Evolutionary conservation across 257 asterid species (phyloP).

Genomic region (Jasminum sambac): DNA sequence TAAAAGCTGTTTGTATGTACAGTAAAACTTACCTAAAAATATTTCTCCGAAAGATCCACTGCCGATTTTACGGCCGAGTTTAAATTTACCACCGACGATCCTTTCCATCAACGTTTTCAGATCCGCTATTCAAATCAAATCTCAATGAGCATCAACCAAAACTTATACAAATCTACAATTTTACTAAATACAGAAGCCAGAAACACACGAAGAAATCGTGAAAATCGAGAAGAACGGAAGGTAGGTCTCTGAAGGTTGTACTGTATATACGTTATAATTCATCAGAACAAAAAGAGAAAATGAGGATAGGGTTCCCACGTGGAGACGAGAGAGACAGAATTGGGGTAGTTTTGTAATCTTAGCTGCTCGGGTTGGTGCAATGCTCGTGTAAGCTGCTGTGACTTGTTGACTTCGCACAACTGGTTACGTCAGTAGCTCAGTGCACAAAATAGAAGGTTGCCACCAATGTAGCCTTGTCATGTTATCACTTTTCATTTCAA

Average conservation of each 20-base stretch:
- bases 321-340: constrained; percentile 17
- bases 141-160: constrained; percentile 38
- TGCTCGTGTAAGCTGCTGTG: no score
- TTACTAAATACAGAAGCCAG: background rate
- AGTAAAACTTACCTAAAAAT: constrained; percentile 59
- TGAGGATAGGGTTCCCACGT: constrained; percentile 37
- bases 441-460: no score
- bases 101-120: constrained; percentile 58
- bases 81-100: constrained; percentile 82
- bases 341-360: constrained; percentile 26
- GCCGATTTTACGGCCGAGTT: constrained; percentile 97
- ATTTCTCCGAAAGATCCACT: constrained; percentile 97
- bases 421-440: no score
- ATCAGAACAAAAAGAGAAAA: constrained; percentile 36
- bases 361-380: no score
- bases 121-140: constrained; percentile 35
- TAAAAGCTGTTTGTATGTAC: background rate
- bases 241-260: constrained; percentile 35
- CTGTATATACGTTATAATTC: constrained; percentile 22
- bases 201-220: constrained; percentile 21
- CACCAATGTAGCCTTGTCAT: no score
- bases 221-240: constrained; percentile 17
- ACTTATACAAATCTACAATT: constrained; percentile 8
- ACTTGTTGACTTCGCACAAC: no score
- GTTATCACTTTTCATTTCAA: no score